phyloP scores from a whole-genome alignment of 345 rosid species.

The Lumnitzera racemosa region DNA sequence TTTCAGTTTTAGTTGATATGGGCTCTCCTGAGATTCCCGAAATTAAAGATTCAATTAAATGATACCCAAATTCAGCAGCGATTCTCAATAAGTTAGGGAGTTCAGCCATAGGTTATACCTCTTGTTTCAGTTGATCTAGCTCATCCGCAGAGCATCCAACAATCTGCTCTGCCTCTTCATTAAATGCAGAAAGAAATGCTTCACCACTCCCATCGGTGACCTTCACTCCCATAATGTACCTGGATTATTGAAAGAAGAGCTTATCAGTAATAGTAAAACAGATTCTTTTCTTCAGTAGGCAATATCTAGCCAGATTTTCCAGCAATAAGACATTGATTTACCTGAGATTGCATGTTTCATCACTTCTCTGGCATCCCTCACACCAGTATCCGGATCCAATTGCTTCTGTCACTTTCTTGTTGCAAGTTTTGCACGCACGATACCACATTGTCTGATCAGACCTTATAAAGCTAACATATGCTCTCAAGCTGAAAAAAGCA shows the following conservation, averaged over 20 bases:
- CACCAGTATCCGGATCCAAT: constrained; percentile 93
- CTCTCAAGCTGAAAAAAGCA: constrained; percentile 53
- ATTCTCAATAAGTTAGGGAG: not conserved
- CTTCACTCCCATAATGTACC: constrained; percentile 71
- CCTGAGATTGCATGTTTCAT: constrained; percentile 72
- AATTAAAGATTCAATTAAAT: constrained; percentile 1
- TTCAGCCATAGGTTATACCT: constrained; percentile 27
- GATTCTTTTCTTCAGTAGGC: too few relatives aligned
- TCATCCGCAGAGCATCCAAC: constrained; percentile 82
- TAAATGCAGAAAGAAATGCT: constrained; percentile 71
- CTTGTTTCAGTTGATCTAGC: constrained; percentile 57
- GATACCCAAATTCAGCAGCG: not conserved
- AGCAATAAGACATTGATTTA: constrained; percentile 2
- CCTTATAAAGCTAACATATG: constrained; percentile 66
- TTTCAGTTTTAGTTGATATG: constrained; percentile 58
- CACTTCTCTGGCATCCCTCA: constrained; percentile 91
- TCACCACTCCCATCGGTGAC: constrained; percentile 76
- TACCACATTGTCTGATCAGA: constrained; percentile 96
- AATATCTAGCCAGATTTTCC: too few relatives aligned
- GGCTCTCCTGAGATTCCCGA: constrained; percentile 48
- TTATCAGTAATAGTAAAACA: too few relatives aligned
- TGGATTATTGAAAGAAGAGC: constrained; percentile 7
- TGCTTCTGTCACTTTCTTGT: constrained; percentile 87
- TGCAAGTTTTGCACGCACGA: constrained; percentile 88
- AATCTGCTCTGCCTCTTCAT: constrained; percentile 67